Evolutionary conservation across 1,284 basidiomycete species (phyloP).

Genomic region (Cryptococcus wingfieldii): DNA sequence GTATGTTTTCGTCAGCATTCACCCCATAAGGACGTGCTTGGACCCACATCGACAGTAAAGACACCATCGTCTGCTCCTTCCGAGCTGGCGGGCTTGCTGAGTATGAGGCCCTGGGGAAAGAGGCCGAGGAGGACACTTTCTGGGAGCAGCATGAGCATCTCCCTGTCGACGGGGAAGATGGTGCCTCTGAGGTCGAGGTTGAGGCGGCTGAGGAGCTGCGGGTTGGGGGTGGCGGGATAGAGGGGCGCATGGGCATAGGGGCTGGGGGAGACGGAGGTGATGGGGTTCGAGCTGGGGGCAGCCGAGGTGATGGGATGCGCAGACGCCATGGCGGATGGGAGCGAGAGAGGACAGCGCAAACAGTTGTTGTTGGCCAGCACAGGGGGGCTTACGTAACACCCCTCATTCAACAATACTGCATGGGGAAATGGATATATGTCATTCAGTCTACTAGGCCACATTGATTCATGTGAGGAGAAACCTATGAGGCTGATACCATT

Average conservation of each 20-base stretch:
- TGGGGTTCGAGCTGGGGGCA: conserved; percentile 58
- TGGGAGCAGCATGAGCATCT: conserved; percentile 96
- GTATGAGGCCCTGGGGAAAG: conserved; percentile 94
- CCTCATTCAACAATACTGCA: no score
- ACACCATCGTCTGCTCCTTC: conserved; percentile 89
- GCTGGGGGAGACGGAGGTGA: conserved; percentile 74
- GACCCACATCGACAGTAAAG: conserved; percentile 88
- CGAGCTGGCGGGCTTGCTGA: conserved; percentile 68
- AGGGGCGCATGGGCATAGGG: conserved; percentile 25
- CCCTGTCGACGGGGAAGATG: conserved; percentile 92
- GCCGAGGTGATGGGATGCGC: conserved; percentile 49
- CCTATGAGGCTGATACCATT: no score
- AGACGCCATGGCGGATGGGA: conserved; percentile 25
- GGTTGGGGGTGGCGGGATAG: conserved; percentile 24
- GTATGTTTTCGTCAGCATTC: not conserved
- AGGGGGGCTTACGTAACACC: no score
- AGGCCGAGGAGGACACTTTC: conserved; percentile 94
- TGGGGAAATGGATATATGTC: no score
- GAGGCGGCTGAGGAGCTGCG: conserved; percentile 74
- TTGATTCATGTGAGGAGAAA: no score
- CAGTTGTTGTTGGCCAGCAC: not conserved
- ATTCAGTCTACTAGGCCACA: no score
- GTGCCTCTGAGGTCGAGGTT: conserved; percentile 86
- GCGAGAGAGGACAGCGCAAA: not conserved
- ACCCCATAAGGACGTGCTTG: not conserved